Evolutionary conservation across 2,329 filamentous ascomycete genomes (phyloP), one percentile per base, ranked within the genome.

Genomic region (Bipolaris sorokiniana): DNA sequence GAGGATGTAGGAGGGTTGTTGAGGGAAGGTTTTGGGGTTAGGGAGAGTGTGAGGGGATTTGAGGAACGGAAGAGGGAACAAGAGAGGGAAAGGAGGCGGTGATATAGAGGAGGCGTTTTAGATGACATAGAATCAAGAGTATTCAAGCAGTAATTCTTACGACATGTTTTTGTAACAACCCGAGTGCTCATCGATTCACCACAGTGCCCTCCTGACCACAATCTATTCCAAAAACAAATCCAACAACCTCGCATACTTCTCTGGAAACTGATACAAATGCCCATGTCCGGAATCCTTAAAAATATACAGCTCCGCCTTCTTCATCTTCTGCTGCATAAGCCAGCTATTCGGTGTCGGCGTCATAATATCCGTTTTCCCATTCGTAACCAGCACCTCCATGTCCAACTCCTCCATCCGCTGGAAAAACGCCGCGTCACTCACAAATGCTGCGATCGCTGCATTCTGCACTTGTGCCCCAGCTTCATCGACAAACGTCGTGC

Each of bases 1-100:
- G 93, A 97, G 78, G 91, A 94, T 72, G 89, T 91, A 6, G 87
- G 90, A 6, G 83, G 82, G 13, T 76, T 96, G 62, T 77, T 96
- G 50, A 86, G 86, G 64, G 71, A 89, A 58, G 89, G 88, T 5
- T 96, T 89, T 89, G 91, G 91, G 0, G 78, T 81, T 0, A n/a
- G 59, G 42, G 68, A 74, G 52, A 76, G 74, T 56, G 59, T 76
- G n/a, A 51, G 51, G 54, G 42, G 48, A 26, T 67, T 66, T 36
- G 54, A 48, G 42, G 54, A 42, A 11, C 28, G 28, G 51, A 31
- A 59, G 64, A 58, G 55, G 55, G 48, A 16, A 40, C 5, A 18
- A 22, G 42, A 41, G 28, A 46, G 6, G 1, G 37, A 41, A 22
- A 46, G 6, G 1, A 28, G 5, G 37, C 5, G 22, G 31, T 41